Evolutionary conservation across 2,329 filamentous ascomycete species (phyloP).

Genomic region (Sarocladiaceae sp.): DNA sequence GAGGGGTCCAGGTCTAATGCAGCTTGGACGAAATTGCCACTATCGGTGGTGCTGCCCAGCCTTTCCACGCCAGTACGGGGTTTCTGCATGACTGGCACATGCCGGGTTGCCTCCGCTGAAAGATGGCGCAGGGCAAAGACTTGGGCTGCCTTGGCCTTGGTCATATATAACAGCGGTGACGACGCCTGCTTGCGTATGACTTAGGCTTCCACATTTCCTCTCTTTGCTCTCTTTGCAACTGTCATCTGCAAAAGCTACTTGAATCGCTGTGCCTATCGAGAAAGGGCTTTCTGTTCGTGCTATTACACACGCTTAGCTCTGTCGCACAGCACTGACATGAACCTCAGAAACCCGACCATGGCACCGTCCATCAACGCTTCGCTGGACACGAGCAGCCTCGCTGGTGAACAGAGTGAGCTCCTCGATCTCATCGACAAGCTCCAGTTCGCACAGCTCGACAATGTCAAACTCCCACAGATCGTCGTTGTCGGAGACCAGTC

Average conservation of each 20-base stretch:
- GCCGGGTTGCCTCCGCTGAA: slow-evolving; percentile 2
- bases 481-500: slow-evolving; percentile 61
- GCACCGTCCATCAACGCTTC: slow-evolving; percentile 40
- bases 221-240: too few relatives aligned
- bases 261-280: not conserved
- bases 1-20: too few relatives aligned
- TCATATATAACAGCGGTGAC: slow-evolving; percentile 8
- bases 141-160: not conserved
- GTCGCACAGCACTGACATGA: slow-evolving; percentile 8
- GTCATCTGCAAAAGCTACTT: too few relatives aligned
- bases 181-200: slow-evolving; percentile 2
- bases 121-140: not conserved
- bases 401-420: slow-evolving; percentile 48
- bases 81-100: not conserved
- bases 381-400: slow-evolving; percentile 42
- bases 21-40: too few relatives aligned
- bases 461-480: slow-evolving; percentile 51
- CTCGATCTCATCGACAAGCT: slow-evolving; percentile 52
- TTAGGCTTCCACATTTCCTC: not conserved
- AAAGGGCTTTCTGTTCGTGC: not conserved
- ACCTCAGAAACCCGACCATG: slow-evolving; percentile 19
- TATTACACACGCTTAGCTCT: not conserved
- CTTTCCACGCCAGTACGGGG: not conserved
- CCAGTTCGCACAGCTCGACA: slow-evolving; percentile 45
- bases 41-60: too few relatives aligned